Percentiles rank a stretch among this genome's conserved stretches.
phyloP scores from a whole-genome alignment of 129 eudicot genomes.

The Helianthus tuberosus region DNA sequence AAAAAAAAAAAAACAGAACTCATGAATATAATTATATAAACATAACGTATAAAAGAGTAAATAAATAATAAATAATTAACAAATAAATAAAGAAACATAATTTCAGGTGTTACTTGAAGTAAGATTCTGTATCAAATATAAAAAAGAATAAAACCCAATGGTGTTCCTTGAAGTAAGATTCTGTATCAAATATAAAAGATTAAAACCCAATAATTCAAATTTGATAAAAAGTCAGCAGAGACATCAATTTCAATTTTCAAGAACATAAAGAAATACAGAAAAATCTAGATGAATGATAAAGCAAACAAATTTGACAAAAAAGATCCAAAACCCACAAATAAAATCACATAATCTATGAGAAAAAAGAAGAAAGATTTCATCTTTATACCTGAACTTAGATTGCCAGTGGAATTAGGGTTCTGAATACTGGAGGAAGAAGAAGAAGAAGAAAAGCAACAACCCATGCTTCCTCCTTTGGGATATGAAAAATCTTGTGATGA shows the following conservation, averaged over 20 bases:
- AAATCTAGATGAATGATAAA: slow-evolving; percentile 6
- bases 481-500: slow-evolving; percentile 9
- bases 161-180: too few species aligned
- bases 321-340: not conserved
- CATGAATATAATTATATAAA: slow-evolving; percentile 1
- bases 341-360: not conserved
- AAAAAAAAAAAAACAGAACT: not conserved
- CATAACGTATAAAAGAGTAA: not conserved
- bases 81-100: not conserved
- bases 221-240: slow-evolving; percentile 6
- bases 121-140: not conserved
- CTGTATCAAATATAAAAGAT: not conserved
- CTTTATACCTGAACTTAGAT: slow-evolving; percentile 47
- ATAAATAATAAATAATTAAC: not conserved
- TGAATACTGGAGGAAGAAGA: slow-evolving; percentile 40
- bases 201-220: not conserved
- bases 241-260: slow-evolving; percentile 11
- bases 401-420: slow-evolving; percentile 42
- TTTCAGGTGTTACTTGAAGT: slow-evolving; percentile 2
- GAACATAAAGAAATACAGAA: not conserved
- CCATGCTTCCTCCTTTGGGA: slow-evolving; percentile 34
- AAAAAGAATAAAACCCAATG: not conserved
- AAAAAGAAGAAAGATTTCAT: not conserved
- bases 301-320: not conserved
- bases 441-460: slow-evolving; percentile 40